These are phyloP conservation scores for Metarhizium sp. DNA, from an alignment of 2,329 filamentous ascomycete genomes.

Conservation along the genomic window DNA sequence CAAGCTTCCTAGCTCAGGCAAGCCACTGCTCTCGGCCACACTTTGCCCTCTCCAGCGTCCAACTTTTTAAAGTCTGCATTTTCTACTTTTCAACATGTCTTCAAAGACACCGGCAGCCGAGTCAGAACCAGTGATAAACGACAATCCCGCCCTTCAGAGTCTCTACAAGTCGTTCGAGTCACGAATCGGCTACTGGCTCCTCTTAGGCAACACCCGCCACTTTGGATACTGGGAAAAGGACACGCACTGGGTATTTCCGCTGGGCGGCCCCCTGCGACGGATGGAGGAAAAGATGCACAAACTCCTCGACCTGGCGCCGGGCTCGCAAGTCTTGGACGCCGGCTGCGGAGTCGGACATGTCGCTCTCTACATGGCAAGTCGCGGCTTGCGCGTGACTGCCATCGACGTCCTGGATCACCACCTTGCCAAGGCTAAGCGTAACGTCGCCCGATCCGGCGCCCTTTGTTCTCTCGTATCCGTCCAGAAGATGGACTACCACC, in stretches of 20 bases:
- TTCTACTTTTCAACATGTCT: neutral
- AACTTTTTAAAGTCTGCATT: neutral
- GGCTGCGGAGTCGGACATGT: conserved; percentile 42
- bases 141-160: conserved; percentile 28
- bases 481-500: conserved; percentile 39
- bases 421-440: conserved; percentile 31
- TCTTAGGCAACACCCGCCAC: conserved; percentile 38
- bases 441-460: conserved; percentile 25
- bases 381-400: conserved; percentile 29
- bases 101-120: neutral
- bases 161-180: conserved; percentile 39
- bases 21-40: neutral
- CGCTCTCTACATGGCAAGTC: conserved; percentile 35
- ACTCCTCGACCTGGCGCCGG: conserved; percentile 25
- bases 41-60: neutral
- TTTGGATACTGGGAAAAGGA: conserved; percentile 39
- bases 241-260: conserved; percentile 38
- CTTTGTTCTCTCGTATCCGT: conserved; percentile 26
- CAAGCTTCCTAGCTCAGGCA: no score
- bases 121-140: conserved; percentile 20
- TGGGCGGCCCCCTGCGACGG: conserved; percentile 28
- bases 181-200: conserved; percentile 30
- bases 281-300: conserved; percentile 41
- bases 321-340: conserved; percentile 39
- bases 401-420: conserved; percentile 42